Conservation (phyloP, 306 rosid species). For the Luffa acutangula region DNA sequence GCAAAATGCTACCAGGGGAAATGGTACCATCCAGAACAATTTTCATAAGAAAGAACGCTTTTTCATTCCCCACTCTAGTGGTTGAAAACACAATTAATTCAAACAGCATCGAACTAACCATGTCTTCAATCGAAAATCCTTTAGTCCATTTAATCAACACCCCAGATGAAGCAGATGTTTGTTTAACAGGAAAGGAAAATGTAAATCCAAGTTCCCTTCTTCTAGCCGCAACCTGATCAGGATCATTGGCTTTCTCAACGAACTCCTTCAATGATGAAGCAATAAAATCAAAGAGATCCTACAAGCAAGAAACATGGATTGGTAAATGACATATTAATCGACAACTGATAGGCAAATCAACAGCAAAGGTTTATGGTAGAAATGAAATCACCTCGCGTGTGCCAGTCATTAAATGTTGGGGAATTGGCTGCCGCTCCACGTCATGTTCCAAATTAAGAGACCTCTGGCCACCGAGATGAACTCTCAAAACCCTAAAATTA, state of each 20-base stretch:
- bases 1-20: neutral
- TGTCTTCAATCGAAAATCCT: constrained; percentile 56
- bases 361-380: neutral
- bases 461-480: constrained; percentile 53
- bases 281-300: constrained; percentile 85
- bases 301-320: constrained; percentile 3
- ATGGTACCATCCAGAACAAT: neutral
- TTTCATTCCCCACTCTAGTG: constrained; percentile 5
- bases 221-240: constrained; percentile 30
- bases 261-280: constrained; percentile 59
- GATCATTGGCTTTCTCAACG: constrained; percentile 40
- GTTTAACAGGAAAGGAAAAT: constrained; percentile 87
- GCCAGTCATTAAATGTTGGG: constrained; percentile 59
- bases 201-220: constrained; percentile 82
- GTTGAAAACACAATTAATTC: constrained; percentile 2
- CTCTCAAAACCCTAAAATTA: constrained; percentile 77
- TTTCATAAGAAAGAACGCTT: neutral
- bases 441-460: constrained; percentile 38
- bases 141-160: constrained; percentile 85
- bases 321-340: neutral
- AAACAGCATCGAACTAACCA: constrained; percentile 49
- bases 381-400: constrained; percentile 52
- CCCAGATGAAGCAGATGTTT: constrained; percentile 65
- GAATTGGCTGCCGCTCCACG: constrained; percentile 61
- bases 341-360: neutral